These are phyloP conservation scores for Bretschneidera sinensis DNA, from an alignment of 345 rosid genomes.

Conservation along the genomic window DNA sequence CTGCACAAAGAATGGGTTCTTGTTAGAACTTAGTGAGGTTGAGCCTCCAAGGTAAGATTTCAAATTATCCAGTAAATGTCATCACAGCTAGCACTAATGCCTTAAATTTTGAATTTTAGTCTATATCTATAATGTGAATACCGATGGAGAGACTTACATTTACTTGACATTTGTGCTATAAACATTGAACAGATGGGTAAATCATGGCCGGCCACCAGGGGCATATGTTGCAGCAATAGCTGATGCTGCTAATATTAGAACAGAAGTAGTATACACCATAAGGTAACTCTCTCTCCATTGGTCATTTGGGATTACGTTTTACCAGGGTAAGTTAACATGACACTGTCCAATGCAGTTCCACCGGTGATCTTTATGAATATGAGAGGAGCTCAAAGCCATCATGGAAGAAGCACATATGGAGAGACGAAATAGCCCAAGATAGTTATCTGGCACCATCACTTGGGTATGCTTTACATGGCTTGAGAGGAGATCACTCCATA, in stretches of 20 bases:
- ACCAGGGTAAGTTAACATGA: constrained; percentile 10
- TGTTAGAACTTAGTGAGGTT: constrained; percentile 49
- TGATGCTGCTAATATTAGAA: constrained; percentile 39
- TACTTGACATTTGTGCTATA: constrained; percentile 24
- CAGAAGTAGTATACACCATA: constrained; percentile 50
- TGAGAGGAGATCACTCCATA: constrained; percentile 40
- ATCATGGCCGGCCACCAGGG: constrained; percentile 61
- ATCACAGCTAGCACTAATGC: constrained; percentile 1
- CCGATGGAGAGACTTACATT: constrained; percentile 25
- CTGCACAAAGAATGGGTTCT: constrained; percentile 48
- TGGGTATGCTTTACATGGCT: constrained; percentile 41
- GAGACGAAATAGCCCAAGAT: constrained; percentile 31
- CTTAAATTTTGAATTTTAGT: constrained; percentile 16
- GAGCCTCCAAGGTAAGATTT: constrained; percentile 52
- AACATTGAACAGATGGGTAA: constrained; percentile 53
- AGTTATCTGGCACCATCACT: constrained; percentile 33
- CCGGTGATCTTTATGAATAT: constrained; percentile 62
- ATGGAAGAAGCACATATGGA: constrained; percentile 68
- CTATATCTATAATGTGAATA: constrained; percentile 16
- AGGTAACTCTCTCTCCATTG: constrained; percentile 36
- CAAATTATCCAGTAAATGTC: neutral
- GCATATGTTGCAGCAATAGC: constrained; percentile 61
- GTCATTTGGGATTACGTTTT: too few species aligned
- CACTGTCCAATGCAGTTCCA: constrained; percentile 39
- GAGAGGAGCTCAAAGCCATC: constrained; percentile 58